Evolutionary conservation across 345 rosid species (phyloP).

Genomic region (Eucalyptus regnans): DNA sequence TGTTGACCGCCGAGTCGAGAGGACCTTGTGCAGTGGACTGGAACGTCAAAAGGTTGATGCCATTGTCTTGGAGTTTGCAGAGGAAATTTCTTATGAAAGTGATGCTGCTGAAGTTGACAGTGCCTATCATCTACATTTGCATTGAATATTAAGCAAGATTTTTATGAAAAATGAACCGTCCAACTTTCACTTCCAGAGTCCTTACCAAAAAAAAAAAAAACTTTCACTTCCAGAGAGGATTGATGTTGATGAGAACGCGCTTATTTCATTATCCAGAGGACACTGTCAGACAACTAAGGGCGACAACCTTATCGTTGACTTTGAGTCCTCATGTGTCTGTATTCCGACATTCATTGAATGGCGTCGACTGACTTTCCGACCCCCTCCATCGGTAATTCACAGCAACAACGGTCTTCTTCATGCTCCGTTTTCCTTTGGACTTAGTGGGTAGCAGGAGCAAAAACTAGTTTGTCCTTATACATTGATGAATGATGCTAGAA

Average conservation of each 20-base stretch:
- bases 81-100: background rate
- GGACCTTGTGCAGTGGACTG: background rate
- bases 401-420: accelerated
- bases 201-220: too few relatives aligned
- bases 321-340: too few relatives aligned
- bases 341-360: too few relatives aligned
- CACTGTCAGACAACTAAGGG: background rate
- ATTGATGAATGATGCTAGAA: too few relatives aligned
- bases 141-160: too few relatives aligned
- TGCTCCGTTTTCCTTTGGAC: background rate
- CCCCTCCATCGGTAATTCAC: background rate
- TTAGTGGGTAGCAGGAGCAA: background rate
- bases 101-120: background rate
- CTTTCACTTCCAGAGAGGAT: background rate
- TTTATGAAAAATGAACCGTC: too few relatives aligned
- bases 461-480: background rate
- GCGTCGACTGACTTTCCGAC: background rate
- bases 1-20: background rate
- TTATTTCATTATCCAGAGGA: background rate
- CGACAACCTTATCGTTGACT: background rate
- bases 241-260: background rate
- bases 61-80: accelerated
- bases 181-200: too few relatives aligned
- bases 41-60: background rate
- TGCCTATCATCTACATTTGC: background rate